Base-by-base conservation (phyloP, 2,329 filamentous ascomycete species). In the Byssothecium circinans region DNA sequence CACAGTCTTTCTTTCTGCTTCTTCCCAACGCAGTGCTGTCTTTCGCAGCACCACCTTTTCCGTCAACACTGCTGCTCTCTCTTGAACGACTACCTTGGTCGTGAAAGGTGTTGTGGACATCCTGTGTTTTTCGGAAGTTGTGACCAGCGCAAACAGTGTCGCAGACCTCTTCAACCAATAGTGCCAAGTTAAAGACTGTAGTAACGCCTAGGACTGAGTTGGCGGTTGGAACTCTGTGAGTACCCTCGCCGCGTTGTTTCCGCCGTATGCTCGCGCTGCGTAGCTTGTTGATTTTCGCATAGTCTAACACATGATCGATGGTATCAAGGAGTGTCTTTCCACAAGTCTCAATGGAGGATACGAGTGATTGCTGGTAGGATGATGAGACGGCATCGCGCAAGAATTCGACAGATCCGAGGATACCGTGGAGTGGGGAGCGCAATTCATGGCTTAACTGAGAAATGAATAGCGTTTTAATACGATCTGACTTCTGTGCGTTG, bases 361-460 rank as follows among this genome's bases (percentile, higher is more conserved):
- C 55, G 20, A 72, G 51, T 1, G 61, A 63, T 2, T 85, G 47
- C 73, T 80, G 65, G 23, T 65, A 67, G 4, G 61, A 50, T 5
- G 57, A 58, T 14, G 58, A 54, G 2, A 62, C 56, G 6, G 64
- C 65, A 30, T 68, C 65, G 12, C 58, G 56, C 2, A 69, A 54
- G 22, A 68, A 67, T 36, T 67, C 64, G 2, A 69, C 58, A 3
- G 67, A 65, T 0, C 80, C 76, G 0, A 85, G 67, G n/a, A 85
- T 78, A 2, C 82, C 83, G 50, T 85, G 82, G 0, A 86, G 68
- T 0, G 83, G 82, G 1, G 78, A 82, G 1, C 82, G 75, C 8
- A 86, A 67, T 48, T 75, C 73, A 44, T 75, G 73, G 1, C 65
- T 70, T 27, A 75, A 72, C 4, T 70, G 73, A 19, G 69, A 68